Evolutionary conservation across 805 yeast species (phyloP).

Genomic region (Ogataea ramenticola): DNA sequence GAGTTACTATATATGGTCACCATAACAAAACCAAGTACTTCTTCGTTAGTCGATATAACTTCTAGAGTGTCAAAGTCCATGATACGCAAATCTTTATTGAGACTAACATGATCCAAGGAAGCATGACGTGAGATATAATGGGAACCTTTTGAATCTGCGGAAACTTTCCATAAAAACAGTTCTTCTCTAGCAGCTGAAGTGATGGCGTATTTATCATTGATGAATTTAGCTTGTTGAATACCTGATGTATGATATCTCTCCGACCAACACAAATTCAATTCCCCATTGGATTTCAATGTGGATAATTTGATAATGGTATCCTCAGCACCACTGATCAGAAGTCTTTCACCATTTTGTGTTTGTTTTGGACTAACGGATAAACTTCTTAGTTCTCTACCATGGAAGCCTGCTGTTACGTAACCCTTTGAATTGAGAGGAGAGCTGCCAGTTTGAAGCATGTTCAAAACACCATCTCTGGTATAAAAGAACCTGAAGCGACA

Average conservation of each 20-base stretch:
- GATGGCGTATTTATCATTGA: conserved; percentile 41
- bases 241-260: conserved; percentile 85
- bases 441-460: conserved; percentile 27
- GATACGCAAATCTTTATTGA: conserved; percentile 76
- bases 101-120: conserved; percentile 44
- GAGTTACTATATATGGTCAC: conserved; percentile 85
- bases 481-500: conserved; percentile 41
- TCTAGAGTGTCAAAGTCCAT: conserved; percentile 70
- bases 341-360: conserved; percentile 24
- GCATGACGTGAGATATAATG: conserved; percentile 39
- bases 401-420: conserved; percentile 56
- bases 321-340: conserved; percentile 78
- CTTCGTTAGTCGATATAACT: conserved; percentile 11
- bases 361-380: conserved; percentile 42
- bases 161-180: conserved; percentile 68
- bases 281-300: conserved; percentile 32
- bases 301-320: conserved; percentile 75
- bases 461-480: conserved; percentile 48
- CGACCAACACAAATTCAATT: conserved; percentile 44
- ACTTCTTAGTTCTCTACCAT: conserved; percentile 87
- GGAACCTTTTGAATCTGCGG: conserved; percentile 17
- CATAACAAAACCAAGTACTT: conserved; percentile 41
- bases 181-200: conserved; percentile 85
- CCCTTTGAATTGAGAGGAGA: conserved; percentile 10
- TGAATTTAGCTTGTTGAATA: conserved; percentile 62